Percentiles rank a stretch among this genome's conserved stretches.
Conservation (phyloP, 1,284 basidiomycete species). For the Ganoderma boninense region DNA sequence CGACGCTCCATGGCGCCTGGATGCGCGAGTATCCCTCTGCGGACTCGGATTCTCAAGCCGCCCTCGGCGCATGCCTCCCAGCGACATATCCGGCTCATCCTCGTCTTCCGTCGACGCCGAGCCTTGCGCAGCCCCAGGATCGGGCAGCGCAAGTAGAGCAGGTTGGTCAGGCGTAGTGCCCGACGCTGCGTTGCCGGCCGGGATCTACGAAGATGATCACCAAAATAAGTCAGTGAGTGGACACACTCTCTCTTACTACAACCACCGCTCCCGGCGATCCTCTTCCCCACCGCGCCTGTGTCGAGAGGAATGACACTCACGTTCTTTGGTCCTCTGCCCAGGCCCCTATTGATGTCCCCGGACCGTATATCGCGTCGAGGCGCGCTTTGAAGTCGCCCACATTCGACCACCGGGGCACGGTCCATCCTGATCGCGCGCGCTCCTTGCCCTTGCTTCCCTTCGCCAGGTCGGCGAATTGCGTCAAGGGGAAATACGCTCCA, state of each 20-base stretch:
- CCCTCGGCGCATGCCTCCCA: slow-evolving; percentile 8
- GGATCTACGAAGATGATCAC: slow-evolving; percentile 17
- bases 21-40: slow-evolving; percentile 13
- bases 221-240: slow-evolving; percentile 10
- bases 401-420: slow-evolving; percentile 33
- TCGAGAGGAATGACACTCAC: slow-evolving; percentile 22
- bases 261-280: slow-evolving; percentile 2
- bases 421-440: slow-evolving; percentile 22
- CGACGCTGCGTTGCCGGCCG: background rate
- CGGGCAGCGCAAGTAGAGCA: slow-evolving; percentile 4
- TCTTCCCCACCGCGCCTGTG: background rate
- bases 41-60: slow-evolving; percentile 19
- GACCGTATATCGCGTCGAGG: slow-evolving; percentile 34
- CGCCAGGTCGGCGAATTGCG: background rate
- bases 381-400: slow-evolving; percentile 36
- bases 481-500: slow-evolving; percentile 17
- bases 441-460: slow-evolving; percentile 23
- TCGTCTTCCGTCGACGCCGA: slow-evolving; percentile 8
- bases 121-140: slow-evolving; percentile 3
- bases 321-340: slow-evolving; percentile 29
- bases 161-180: slow-evolving; percentile 13
- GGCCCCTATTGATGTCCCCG: slow-evolving; percentile 34
- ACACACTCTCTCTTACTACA: background rate
- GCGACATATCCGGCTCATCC: slow-evolving; percentile 7
- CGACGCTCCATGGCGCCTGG: background rate